Base-by-base conservation (phyloP, 2,329 filamentous ascomycete species). In the Colletotrichum sojae region DNA sequence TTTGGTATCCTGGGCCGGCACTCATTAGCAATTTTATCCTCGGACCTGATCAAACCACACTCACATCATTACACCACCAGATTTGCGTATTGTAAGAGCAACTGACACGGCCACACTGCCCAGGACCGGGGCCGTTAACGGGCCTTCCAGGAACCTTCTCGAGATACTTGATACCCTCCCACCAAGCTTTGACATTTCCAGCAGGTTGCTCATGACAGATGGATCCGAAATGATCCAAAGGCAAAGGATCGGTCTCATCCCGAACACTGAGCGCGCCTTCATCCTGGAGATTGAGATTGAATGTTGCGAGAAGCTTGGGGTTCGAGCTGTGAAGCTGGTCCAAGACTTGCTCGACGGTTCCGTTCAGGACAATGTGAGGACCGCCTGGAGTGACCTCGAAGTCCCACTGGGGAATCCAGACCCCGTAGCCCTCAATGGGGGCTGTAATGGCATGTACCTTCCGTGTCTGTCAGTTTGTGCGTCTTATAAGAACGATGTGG, bases 321-420 rank as follows among this genome's bases (percentile, higher is more conserved):
- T 57, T 65, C 3, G 22, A 6, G 6, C 27, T n/a, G 16, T 16
- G 13, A n/a, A 65, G 53, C 46, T 65, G 62, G 0, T 39, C 18
- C 15, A 58, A 15, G 16, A 65, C 62, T 6, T 65, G 43, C 18
- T 65, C 15, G 55, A 65, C 48, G 0, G 63, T 59, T 4, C 63
- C 63, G 2, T 48, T 52, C 48, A 59, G 46, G 9, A 31, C 45
- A 49, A 52, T 20, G 10, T 52, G 43, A 15, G 20, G 27, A 16
- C 57, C 57, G 9, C 72, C 71, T 2, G 71, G 71, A 4, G 62
- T 61, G 5, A 69, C 62, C 40, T 74, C 59, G n/a, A 74, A 49
- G 3, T 70, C 66, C 69, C 72, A 74, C 3, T 65, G 22, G 1
- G 63, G 63, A 15, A 31, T 25, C n/a, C 36, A 65, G 55, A 59